phyloP scores from a whole-genome alignment of 2,329 filamentous ascomycete genomes.

The Sordariomycetes sp. region DNA sequence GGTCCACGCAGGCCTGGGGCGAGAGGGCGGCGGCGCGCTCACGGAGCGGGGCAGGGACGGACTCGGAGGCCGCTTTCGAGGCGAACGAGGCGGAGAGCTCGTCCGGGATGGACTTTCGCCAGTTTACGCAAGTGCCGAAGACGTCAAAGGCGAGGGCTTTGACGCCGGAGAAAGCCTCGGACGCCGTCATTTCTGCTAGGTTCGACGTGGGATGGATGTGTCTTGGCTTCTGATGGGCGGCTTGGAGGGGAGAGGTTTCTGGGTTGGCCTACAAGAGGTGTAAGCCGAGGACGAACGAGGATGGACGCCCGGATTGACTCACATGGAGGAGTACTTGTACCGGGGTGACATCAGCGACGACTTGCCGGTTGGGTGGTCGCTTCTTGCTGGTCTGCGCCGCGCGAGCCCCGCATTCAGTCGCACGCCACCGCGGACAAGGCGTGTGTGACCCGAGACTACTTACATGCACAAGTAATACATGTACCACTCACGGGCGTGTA shows the following conservation, averaged over 20 bases:
- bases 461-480: too few species aligned
- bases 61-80: conserved; percentile 34
- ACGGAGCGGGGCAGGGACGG: conserved; percentile 34
- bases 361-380: not conserved
- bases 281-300: too few species aligned
- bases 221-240: not conserved
- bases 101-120: conserved; percentile 55
- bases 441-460: not conserved
- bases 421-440: not conserved
- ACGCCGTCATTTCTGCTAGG: not conserved
- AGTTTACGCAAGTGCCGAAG: conserved; percentile 74
- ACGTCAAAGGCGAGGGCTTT: conserved; percentile 60
- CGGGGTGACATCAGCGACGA: too few species aligned
- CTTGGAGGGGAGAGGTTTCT: not conserved
- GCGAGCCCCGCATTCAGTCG: not conserved
- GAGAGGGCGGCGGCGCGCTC: conserved; percentile 38
- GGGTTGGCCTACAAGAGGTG: not conserved
- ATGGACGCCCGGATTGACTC: too few species aligned
- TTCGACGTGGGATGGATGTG: not conserved
- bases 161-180: not conserved
- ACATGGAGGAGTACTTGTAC: too few species aligned
- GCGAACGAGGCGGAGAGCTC: conserved; percentile 42
- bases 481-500: not conserved
- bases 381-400: not conserved
- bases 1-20: conserved; percentile 46